Conservation (phyloP, 2,329 filamentous ascomycete genomes). For the Bretziella fagacearum region DNA sequence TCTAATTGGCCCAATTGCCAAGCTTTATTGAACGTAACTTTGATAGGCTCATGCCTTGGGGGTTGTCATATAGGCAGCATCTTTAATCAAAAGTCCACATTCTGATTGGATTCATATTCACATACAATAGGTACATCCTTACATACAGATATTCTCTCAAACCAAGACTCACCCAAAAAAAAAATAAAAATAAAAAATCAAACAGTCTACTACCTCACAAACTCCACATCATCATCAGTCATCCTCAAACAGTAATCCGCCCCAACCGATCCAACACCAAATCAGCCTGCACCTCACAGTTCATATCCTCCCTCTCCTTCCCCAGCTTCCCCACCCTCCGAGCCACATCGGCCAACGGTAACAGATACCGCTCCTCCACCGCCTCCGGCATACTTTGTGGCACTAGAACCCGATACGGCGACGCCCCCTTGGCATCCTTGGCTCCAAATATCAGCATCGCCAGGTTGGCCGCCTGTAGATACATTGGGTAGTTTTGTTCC, state of each 20-base stretch:
- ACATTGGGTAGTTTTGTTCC: conserved; percentile 33
- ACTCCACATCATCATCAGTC: no score
- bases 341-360: conserved; percentile 32
- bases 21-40: no score
- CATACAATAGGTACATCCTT: no score
- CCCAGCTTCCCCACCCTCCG: conserved; percentile 22
- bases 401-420: conserved; percentile 23
- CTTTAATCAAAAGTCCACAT: no score
- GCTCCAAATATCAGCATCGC: conserved; percentile 26
- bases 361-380: conserved; percentile 40
- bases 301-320: conserved; percentile 20
- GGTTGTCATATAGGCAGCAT: no score
- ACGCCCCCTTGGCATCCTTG: conserved; percentile 23
- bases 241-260: conserved; percentile 20
- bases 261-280: conserved; percentile 28
- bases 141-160: no score
- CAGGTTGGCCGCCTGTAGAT: conserved; percentile 45
- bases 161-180: no score
- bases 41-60: no score
- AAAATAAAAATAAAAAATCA: no score
- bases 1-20: no score
- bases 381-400: conserved; percentile 39
- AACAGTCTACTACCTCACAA: no score
- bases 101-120: no score
- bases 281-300: conserved; percentile 25